These are phyloP conservation scores for Colletotrichum sp. DNA, from an alignment of 2,329 filamentous ascomycete genomes.

Conservation along the genomic window DNA sequence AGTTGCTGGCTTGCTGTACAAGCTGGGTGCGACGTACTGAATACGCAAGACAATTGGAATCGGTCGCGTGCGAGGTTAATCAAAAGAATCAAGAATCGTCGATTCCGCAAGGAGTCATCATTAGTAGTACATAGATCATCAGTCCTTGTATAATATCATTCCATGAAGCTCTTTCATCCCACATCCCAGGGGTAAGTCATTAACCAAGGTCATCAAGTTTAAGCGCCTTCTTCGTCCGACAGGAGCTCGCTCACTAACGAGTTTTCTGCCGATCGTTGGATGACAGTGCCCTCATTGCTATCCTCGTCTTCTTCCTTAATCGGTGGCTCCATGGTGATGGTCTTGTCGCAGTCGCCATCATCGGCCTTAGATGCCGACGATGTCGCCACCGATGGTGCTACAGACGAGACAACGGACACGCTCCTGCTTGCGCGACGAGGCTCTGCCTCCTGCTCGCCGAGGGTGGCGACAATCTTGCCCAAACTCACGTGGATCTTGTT, in stretches of 20 bases:
- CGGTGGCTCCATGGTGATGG: slow-evolving; percentile 42
- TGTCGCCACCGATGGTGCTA: background rate
- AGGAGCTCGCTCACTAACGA: slow-evolving; percentile 45
- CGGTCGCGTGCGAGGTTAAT: background rate
- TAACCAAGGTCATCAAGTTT: background rate
- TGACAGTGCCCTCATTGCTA: slow-evolving; percentile 27
- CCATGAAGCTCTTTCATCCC: background rate
- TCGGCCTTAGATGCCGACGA: slow-evolving; percentile 25
- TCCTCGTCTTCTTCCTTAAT: slow-evolving; percentile 55
- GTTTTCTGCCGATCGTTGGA: slow-evolving; percentile 30
- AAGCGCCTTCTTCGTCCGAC: slow-evolving; percentile 42
- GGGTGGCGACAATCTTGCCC: slow-evolving; percentile 69
- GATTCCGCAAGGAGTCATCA: slow-evolving; percentile 1
- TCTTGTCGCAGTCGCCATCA: slow-evolving; percentile 40
- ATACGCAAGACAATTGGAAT: background rate
- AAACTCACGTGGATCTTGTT: slow-evolving; percentile 73
- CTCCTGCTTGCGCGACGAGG: slow-evolving; percentile 48
- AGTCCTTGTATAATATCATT: background rate
- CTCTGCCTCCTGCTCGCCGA: slow-evolving; percentile 51
- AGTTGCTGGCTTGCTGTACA: slow-evolving; percentile 63
- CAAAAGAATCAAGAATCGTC: background rate
- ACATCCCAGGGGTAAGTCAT: background rate
- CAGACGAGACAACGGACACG: slow-evolving; percentile 39
- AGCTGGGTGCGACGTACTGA: slow-evolving; percentile 40
- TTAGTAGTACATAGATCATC: slow-evolving; percentile 20